Base-by-base conservation (phyloP, 805 yeast genomes). In the Wickerhamiella hasegawae region DNA sequence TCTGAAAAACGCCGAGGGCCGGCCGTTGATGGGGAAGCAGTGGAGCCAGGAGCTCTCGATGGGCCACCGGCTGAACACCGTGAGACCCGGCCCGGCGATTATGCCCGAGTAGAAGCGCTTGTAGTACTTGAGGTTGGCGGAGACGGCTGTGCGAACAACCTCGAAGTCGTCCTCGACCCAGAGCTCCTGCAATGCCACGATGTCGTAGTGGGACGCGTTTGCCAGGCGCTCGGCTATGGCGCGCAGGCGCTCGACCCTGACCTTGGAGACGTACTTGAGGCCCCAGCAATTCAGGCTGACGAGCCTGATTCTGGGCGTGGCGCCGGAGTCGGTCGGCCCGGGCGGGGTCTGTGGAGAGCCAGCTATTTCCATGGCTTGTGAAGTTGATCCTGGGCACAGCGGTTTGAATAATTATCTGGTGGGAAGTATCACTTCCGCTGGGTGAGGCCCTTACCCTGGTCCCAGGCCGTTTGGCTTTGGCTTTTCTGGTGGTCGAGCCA, bases 181-280 rank as follows among this genome's bases (percentile, higher is more conserved):
- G 10, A 90, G 66, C 51, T 90, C 98, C 54, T 90, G 98, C n/a
- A 90, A 60, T 1, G 95, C 95, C 5, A 90, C 69, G 10, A 90
- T 67, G 55, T 90, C 95, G 55, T 79, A 83, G 12, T 32, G 31
- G 9, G 28, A 20, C 17, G 38, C 31, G 15, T 64, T 58, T 12
- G 62, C 59, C 3, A 87, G 54, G 36, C 67, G 58, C 31, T 73
- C 66, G 0, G 92, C 94, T 22, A 90, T 79, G 2, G 83, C 93
- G 12, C 47, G 53, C 22, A 90, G 60, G 26, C 98, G 64, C 43
- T 65, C 66, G 24, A 58, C 54, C 21, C 98, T 62, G 40, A 57
- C 57, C 48, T 76, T 78, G n/a, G 95, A 74, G 2, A 90, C 79
- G 47, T 57, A 76, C 48, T 83, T 84, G 40, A 90, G 61, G 1